phyloP scores from a whole-genome alignment of 2,329 filamentous ascomycete genomes.

The Cytospora piceicola region DNA sequence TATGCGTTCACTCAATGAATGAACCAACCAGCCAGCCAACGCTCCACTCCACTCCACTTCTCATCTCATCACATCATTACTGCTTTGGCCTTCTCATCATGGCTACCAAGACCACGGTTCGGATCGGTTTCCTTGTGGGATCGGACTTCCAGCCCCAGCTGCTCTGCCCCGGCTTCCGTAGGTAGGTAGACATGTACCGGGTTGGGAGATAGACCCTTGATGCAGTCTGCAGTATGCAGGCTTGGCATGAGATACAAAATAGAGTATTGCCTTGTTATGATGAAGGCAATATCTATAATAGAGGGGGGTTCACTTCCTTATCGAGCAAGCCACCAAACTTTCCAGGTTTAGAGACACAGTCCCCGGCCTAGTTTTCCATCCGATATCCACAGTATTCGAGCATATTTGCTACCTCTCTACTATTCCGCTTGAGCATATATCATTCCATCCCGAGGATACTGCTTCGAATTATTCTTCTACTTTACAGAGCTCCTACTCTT shows the following conservation, averaged over 20 bases:
- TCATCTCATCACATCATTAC: not conserved
- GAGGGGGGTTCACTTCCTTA: not conserved
- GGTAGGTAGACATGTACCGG: not conserved
- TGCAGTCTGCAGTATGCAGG: slow-evolving; percentile 9
- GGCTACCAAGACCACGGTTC: not conserved
- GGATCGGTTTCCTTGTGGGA: not conserved
- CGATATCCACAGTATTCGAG: not conserved
- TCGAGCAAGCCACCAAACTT: not conserved
- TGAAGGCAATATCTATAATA: not conserved
- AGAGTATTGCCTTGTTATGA: slow-evolving; percentile 13
- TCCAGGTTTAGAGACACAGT: slow-evolving; percentile 1
- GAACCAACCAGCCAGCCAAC: not conserved
- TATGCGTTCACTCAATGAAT: not conserved
- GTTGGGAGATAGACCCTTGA: slow-evolving; percentile 9
- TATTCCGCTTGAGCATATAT: not conserved
- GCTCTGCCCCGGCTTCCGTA: slow-evolving; percentile 2
- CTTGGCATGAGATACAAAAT: slow-evolving; percentile 15
- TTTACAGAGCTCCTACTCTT: not conserved
- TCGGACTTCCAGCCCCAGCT: slow-evolving; percentile 1
- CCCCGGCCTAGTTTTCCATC: slow-evolving; percentile 1
- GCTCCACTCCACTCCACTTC: not conserved
- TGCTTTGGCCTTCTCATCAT: not conserved
- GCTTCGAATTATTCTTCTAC: not conserved
- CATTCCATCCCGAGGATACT: not conserved
- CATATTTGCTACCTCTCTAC: not conserved